phyloP scores from a whole-genome alignment of 352 stramenopile genomes.

The Globisporangium ultimum region DNA sequence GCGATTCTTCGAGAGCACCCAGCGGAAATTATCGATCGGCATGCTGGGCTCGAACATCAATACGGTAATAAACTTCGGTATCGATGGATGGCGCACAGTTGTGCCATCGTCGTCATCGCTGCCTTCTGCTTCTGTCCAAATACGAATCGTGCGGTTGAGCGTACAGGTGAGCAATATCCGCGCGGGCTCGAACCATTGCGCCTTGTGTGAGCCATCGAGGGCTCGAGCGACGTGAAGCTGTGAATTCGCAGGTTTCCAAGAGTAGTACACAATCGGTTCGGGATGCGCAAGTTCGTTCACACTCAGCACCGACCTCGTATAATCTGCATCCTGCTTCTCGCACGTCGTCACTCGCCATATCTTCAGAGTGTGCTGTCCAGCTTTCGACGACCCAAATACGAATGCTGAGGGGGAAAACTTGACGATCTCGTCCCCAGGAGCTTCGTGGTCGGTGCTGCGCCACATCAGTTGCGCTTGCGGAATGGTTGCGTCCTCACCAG shows the following conservation, averaged over 20 bases:
- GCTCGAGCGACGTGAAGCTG: conserved; percentile 49
- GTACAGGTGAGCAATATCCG: conserved; percentile 80
- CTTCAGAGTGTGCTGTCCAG: conserved; percentile 28
- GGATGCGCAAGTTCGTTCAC: conserved; percentile 47
- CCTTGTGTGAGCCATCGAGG: conserved; percentile 51
- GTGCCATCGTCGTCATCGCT: neutral
- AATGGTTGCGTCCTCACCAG: conserved; percentile 6
- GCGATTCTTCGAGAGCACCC: conserved; percentile 77
- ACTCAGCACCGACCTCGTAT: conserved; percentile 15
- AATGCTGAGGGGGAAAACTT: conserved; percentile 76
- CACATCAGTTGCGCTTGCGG: conserved; percentile 30
- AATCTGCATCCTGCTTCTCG: neutral
- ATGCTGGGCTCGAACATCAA: conserved; percentile 53
- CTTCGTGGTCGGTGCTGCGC: conserved; percentile 16
- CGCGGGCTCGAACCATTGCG: conserved; percentile 71
- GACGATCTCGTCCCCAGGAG: conserved; percentile 37
- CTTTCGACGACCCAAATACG: conserved; percentile 54
- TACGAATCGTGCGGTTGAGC: conserved; percentile 34
- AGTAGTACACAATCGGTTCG: conserved; percentile 73
- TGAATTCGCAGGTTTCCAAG: conserved; percentile 72
- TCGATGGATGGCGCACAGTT: neutral
- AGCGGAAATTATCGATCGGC: conserved; percentile 64
- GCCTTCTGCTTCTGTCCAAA: conserved; percentile 53
- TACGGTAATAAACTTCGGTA: conserved; percentile 25
- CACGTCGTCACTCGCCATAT: conserved; percentile 54